Evolutionary conservation across 371 early-diverging fungal genomes (phyloP), one percentile per base, ranked within the genome.

Genomic region (Thermomucor indicae-seudaticae): DNA sequence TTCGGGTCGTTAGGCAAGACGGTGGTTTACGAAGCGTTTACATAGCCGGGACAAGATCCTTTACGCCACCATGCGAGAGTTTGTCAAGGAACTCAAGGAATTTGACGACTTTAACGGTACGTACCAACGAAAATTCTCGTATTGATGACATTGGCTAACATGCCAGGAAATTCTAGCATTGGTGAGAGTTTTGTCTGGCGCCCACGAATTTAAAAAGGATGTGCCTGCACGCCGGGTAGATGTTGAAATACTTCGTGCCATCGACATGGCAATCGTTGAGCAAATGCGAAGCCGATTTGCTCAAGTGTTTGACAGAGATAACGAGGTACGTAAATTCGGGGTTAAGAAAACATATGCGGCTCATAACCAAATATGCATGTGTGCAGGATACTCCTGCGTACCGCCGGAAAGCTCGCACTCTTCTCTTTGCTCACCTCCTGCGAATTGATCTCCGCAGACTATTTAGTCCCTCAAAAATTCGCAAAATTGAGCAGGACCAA

Each of bases 11-110:
- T 45, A 80, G 78, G 94, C 81, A 43, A 76, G 73, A 50, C 96
- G 97, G 98, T 97, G 98, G 98, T 89, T 88, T 74, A 83, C 77
- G 46, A 89, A 92, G 17, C 87, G 88, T 63, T 72, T 84, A 57
- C 84, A 84, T 54, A 94, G 93, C 54, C 91, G 91, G 62, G 93
- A 94, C 64, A 82, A 80, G 55, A 89, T 97, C 46, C 72, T 90
- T 47, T 87, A 92, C 55, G 75, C 65, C 30, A 90, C 97, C 14
- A 97, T 97, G 97, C 88, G 81, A 28, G 57, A 72, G 3, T 95
- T 89, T 74, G 95, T 95, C 58, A 87, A 88, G 60, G 90, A 92
- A 41, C 65, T 94, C 50, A 88, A 89, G 53, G 95, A 95, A 49
- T 79, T 74, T 31, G 79, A 78, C 20, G 77, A 71, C 19, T 62